These are phyloP conservation scores for Sporothrix phasma DNA, from an alignment of 2,329 filamentous ascomycete species.

Conservation along the genomic window DNA sequence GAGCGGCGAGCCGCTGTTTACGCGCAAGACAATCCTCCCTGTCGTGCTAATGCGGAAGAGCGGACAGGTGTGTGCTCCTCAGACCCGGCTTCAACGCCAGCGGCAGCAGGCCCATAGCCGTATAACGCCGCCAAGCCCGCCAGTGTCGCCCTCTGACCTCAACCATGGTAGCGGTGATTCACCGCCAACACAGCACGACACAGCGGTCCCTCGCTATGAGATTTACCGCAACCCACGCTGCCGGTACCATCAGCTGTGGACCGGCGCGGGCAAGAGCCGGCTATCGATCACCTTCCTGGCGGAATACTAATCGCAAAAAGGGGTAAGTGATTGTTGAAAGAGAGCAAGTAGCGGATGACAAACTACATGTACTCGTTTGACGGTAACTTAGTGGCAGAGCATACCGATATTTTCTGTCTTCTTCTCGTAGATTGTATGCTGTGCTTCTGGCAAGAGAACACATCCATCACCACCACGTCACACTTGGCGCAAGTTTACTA, in stretches of 20 bases:
- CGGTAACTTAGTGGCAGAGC: not conserved
- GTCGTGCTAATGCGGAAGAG: not conserved
- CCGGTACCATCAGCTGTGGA: slow-evolving; percentile 10
- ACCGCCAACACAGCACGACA: not conserved
- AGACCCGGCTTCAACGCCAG: too few relatives aligned
- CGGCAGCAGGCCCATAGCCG: not conserved
- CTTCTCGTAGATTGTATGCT: not conserved
- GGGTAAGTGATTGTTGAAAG: not conserved
- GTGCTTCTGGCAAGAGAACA: not conserved
- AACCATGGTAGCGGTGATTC: not conserved
- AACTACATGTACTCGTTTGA: not conserved
- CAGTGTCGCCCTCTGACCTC: not conserved
- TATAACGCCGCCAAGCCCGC: not conserved
- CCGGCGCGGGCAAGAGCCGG: slow-evolving; percentile 6
- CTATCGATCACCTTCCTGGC: not conserved
- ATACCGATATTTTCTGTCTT: not conserved
- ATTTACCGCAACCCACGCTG: slow-evolving; percentile 3
- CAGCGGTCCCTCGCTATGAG: not conserved
- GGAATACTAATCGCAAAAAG: not conserved
- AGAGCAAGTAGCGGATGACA: not conserved
- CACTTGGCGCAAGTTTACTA: not conserved
- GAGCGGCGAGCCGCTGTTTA: slow-evolving; percentile 9
- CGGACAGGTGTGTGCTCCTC: not conserved
- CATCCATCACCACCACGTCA: not conserved
- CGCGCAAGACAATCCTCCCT: not conserved